Conservation (phyloP, 2,329 filamentous ascomycete genomes). For the Aspergillus spinulosporus region DNA sequence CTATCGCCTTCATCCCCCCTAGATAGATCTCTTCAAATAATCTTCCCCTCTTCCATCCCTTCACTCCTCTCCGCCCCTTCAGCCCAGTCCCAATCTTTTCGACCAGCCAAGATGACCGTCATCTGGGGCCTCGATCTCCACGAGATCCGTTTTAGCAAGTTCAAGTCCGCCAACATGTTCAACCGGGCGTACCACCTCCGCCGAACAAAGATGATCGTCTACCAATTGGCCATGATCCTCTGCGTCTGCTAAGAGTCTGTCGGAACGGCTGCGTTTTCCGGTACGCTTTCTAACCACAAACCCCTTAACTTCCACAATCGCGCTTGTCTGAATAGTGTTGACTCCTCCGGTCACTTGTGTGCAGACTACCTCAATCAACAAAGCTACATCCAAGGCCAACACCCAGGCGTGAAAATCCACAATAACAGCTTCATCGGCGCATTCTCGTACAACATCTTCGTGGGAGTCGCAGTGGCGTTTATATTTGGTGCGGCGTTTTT, state of each 20-base stretch:
- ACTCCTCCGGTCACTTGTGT: neutral
- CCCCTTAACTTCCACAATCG: constrained; percentile 1
- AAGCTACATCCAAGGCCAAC: constrained; percentile 44
- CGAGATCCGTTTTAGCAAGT: constrained; percentile 61
- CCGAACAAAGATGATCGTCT: constrained; percentile 60
- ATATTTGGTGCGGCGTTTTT: constrained; percentile 62
- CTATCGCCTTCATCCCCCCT: too few relatives aligned
- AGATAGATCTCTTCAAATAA: too few relatives aligned
- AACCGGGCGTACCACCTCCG: constrained; percentile 56
- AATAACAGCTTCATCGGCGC: constrained; percentile 59
- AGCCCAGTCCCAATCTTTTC: too few relatives aligned
- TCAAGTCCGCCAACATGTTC: constrained; percentile 61
- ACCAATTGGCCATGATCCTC: constrained; percentile 60
- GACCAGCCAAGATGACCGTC: constrained; percentile 40
- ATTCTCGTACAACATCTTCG: constrained; percentile 60
- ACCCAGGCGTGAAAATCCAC: constrained; percentile 46
- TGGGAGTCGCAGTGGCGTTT: constrained; percentile 57
- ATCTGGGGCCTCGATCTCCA: constrained; percentile 60
- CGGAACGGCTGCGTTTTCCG: constrained; percentile 56
- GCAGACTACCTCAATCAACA: constrained; percentile 59
- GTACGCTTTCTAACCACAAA: constrained; percentile 32
- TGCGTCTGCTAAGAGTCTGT: constrained; percentile 59
- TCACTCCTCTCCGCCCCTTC: too few relatives aligned
- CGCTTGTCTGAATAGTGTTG: neutral
- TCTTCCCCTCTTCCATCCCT: too few relatives aligned